Evolutionary conservation across 129 eudicot genomes (phyloP), one percentile per base, ranked within the genome.

Genomic region (Artemisia annua): DNA sequence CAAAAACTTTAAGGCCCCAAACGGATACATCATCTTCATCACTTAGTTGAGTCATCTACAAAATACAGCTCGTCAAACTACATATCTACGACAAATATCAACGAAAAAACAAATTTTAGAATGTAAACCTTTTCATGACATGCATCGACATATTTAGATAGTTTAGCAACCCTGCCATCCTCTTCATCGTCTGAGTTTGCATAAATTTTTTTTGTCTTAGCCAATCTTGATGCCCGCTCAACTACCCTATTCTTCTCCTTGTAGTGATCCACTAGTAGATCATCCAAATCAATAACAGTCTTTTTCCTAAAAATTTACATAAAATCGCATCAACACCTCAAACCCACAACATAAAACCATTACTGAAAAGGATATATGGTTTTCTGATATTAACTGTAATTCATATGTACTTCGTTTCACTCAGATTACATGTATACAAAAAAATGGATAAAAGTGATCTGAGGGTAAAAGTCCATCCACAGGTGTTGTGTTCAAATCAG

Each of bases 1-100:
- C 94, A 82, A 95, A 95, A 50, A 88, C 87, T 60, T 85, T 83
- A 66, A 86, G 83, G 67, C 99, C 99, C 99, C 97, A 91, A 54
- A 67, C 51, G 52, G 80, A 74, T 52, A 80, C 72, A 61, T 86
- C 92, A 69, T 88, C 92, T 48, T 88, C 97, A 49, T 84, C 87
- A 43, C 85, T 81, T 73, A 91, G 79, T 76, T 86, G 76, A 53
- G 73, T 73, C 78, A 88, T 90, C 96, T 88, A 58, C 70, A 74
- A 63, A 13, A 70, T 2, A 46, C 19, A 71, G 3, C 14, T 39
- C 56, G 69, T 61, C 60, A 43, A 5, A 2, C 26, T 39, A 56
- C 73, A 35, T 24, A 2, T 2, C 57, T 30, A 15, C 6, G 52
- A 69, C 26, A 7, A 26, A 62, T 24, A 52, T 57, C 8, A 67